Percentiles rank a stretch among this genome's conserved stretches.
phyloP scores from a whole-genome alignment of 129 eudicot species.

The Artemisia argyi region DNA sequence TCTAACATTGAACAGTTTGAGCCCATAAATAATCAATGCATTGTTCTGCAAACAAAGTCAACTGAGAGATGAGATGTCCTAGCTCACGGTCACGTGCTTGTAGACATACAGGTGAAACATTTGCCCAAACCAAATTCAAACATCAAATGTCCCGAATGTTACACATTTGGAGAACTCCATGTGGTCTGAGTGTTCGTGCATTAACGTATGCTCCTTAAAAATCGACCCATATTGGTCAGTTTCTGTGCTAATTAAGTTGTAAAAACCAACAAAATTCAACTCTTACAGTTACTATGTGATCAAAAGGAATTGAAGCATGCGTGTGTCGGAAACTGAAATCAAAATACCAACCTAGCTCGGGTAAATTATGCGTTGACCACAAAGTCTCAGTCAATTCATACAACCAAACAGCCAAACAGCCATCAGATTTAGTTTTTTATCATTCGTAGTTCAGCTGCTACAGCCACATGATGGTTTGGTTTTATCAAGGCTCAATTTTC shows the following conservation, averaged over 20 bases:
- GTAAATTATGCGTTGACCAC: no score
- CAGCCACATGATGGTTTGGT: neutral
- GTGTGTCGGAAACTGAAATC: neutral
- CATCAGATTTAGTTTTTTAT: no score
- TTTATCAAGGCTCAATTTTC: neutral
- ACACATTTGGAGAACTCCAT: no score
- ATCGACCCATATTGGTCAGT: neutral
- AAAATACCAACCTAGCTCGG: slow-evolving; percentile 12
- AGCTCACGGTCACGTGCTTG: neutral
- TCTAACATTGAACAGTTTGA: neutral
- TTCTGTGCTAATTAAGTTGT: neutral
- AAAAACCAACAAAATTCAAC: neutral
- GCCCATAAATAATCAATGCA: slow-evolving; percentile 18
- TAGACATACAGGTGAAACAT: neutral
- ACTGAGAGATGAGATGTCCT: neutral
- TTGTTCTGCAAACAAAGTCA: slow-evolving; percentile 6
- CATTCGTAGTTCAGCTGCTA: no score
- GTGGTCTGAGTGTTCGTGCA: no score
- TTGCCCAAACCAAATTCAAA: slow-evolving; percentile 5
- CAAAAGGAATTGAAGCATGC: neutral
- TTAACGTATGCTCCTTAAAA: neutral
- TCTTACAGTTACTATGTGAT: neutral
- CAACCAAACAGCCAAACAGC: no score
- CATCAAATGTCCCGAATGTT: slow-evolving; percentile 15
- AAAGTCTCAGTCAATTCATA: no score